A percentile compares a stretch with the other conserved stretches of the same genome.
Conservation (phyloP, 768 basidiomycete genomes). For the Trametes maxima region DNA sequence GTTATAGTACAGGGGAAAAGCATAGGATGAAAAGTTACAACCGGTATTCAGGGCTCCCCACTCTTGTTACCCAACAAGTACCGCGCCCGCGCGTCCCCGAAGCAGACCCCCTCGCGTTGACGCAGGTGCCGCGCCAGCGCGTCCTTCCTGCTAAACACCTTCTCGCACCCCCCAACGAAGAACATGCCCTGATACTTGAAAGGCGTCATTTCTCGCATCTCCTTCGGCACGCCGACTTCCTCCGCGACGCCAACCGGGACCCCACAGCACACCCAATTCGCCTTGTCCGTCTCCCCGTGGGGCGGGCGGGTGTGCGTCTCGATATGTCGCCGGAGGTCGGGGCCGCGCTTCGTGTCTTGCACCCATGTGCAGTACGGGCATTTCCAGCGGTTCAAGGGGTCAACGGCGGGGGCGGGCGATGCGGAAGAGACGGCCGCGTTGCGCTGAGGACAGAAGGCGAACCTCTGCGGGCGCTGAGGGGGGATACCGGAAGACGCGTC, state of each 20-base stretch:
- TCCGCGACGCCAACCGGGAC: constrained; percentile 11
- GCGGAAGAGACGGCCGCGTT: neutral
- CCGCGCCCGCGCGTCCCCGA: constrained; percentile 5
- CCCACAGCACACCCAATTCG: constrained; percentile 24
- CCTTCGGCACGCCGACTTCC: neutral
- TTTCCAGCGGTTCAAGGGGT: neutral
- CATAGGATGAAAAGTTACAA: neutral
- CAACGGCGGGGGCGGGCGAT: neutral
- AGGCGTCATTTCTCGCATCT: neutral
- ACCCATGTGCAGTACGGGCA: constrained; percentile 18
- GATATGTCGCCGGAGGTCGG: constrained; percentile 24
- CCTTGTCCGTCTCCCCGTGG: neutral
- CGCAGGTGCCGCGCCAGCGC: constrained; percentile 18
- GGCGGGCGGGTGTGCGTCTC: constrained; percentile 12
- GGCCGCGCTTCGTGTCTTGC: constrained; percentile 9
- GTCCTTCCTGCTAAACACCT: constrained; percentile 20
- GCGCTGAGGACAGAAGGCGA: neutral
- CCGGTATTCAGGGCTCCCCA: constrained; percentile 10
- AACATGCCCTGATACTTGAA: constrained; percentile 2
- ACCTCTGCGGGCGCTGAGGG: neutral
- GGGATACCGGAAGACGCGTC: too few relatives aligned
- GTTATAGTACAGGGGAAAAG: neutral
- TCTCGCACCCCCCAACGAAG: constrained; percentile 23
- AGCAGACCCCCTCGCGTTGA: neutral
- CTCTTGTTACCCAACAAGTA: neutral